phyloP scores from a whole-genome alignment of 306 rosid species.

The Sesbania bispinosa region DNA sequence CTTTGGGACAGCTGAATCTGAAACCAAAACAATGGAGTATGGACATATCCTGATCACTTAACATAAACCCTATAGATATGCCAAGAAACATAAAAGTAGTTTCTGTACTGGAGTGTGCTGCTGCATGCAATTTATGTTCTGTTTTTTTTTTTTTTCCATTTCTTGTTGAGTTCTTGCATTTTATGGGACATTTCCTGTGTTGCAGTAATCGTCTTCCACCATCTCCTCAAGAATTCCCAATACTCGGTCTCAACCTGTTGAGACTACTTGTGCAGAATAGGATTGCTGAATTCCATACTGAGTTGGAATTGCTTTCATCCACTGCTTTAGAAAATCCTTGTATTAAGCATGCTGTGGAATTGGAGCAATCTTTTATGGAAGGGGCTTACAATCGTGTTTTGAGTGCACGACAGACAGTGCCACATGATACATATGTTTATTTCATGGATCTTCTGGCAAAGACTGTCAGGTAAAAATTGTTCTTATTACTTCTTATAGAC shows the following conservation, averaged over 20 bases:
- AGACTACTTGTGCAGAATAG: slow-evolving; percentile 97
- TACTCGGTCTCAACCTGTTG: slow-evolving; percentile 93
- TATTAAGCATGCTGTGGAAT: slow-evolving; percentile 94
- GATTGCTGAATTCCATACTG: slow-evolving; percentile 98
- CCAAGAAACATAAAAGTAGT: not conserved
- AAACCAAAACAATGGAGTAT: not conserved
- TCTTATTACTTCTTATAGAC: not conserved
- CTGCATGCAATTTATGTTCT: not conserved
- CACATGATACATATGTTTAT: slow-evolving; percentile 82
- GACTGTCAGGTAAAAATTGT: slow-evolving; percentile 72
- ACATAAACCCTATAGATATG: not conserved
- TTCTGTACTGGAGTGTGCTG: not conserved
- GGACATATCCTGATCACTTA: slow-evolving; percentile 3
- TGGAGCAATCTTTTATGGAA: slow-evolving; percentile 99
- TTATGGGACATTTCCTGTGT: slow-evolving; percentile 23
- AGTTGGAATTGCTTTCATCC: slow-evolving; percentile 82
- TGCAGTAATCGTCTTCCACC: slow-evolving; percentile 74
- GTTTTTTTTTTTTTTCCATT: not conserved
- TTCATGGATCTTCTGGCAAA: slow-evolving; percentile 98
- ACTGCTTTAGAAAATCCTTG: slow-evolving; percentile 87
- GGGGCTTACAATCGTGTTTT: slow-evolving; percentile 97
- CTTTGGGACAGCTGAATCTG: slow-evolving; percentile 1
- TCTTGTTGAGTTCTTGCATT: not conserved
- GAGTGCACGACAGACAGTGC: slow-evolving; percentile 91
- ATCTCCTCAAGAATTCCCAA: slow-evolving; percentile 85